Percentiles rank a stretch among this genome's conserved stretches.
Evolutionary conservation across 2,329 filamentous ascomycete species (phyloP).

Genomic region (Paracorniculantispora psalliotae): DNA sequence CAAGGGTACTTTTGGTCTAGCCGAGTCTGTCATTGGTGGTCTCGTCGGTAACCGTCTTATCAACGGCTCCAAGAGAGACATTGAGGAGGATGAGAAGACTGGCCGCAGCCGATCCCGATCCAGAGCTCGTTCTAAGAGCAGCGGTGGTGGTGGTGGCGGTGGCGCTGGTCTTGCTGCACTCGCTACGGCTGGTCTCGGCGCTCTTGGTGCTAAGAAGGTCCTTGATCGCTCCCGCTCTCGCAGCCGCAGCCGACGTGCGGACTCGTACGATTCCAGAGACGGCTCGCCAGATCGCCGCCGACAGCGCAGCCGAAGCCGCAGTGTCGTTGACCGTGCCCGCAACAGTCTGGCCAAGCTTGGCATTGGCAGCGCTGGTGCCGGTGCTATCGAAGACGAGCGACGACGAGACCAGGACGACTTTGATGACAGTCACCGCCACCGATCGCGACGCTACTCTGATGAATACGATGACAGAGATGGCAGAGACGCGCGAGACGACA

Average conservation of each 20-base stretch:
- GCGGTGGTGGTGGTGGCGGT: conserved; percentile 35
- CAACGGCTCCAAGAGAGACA: conserved; percentile 69
- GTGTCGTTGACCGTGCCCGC: conserved; percentile 58
- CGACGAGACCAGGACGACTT: conserved; percentile 42
- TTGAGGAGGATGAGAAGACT: conserved; percentile 54
- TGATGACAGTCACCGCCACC: conserved; percentile 32
- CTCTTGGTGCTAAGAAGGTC: conserved; percentile 57
- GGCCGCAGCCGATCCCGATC: conserved; percentile 68
- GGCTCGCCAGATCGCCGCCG: conserved; percentile 42
- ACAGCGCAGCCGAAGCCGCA: conserved; percentile 53
- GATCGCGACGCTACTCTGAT: conserved; percentile 37
- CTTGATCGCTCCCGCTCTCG: conserved; percentile 45
- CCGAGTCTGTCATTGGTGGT: conserved; percentile 85
- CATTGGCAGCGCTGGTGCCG: conserved; percentile 45
- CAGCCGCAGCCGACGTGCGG: conserved; percentile 50
- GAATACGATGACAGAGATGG: conserved; percentile 43
- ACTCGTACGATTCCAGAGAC: conserved; percentile 41
- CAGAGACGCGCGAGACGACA: conserved; percentile 32
- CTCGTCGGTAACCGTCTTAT: conserved; percentile 80
- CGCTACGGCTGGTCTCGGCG: conserved; percentile 57
- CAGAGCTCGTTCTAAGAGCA: conserved; percentile 50
- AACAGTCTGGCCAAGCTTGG: conserved; percentile 59
- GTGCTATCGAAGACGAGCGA: conserved; percentile 32
- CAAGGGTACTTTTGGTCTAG: conserved; percentile 76
- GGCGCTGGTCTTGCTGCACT: conserved; percentile 54